These are phyloP conservation scores for Rutstroemia sp. DNA, from an alignment of 2,329 filamentous ascomycete genomes.

Conservation along the genomic window DNA sequence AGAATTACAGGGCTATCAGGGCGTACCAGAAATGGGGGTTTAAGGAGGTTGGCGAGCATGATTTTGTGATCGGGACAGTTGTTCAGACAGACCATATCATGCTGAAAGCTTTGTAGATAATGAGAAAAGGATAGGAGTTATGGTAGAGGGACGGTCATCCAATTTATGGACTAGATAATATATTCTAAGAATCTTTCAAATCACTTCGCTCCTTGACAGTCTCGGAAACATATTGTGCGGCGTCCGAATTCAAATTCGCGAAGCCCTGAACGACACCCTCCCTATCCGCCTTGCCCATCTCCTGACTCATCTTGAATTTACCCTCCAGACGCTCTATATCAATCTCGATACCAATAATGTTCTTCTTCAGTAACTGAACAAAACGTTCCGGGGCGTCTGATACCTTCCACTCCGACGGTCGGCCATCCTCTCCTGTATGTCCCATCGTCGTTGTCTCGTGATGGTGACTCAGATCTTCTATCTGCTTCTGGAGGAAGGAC, in stretches of 20 bases:
- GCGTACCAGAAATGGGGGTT: no score
- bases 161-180: no score
- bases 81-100: no score
- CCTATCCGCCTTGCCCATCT: conserved; percentile 43
- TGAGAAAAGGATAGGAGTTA: no score
- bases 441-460: conserved; percentile 50
- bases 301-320: conserved; percentile 58
- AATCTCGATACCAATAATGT: conserved; percentile 55
- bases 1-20: no score
- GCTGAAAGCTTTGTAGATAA: no score
- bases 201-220: no score
- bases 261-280: conserved; percentile 53
- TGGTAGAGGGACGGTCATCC: no score
- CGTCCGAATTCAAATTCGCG: background rate
- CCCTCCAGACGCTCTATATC: conserved; percentile 47
- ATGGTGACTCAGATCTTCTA: conserved; percentile 44
- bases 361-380: conserved; percentile 48
- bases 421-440: conserved; percentile 33
- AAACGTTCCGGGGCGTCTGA: conserved; percentile 49
- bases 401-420: conserved; percentile 45
- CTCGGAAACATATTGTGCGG: no score
- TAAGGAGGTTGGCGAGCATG: no score
- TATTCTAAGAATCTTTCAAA: no score
- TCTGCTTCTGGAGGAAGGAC: conserved; percentile 42
- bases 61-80: no score